Conservation (phyloP, 208 protist genomes). For the Porcisia deanei region DNA sequence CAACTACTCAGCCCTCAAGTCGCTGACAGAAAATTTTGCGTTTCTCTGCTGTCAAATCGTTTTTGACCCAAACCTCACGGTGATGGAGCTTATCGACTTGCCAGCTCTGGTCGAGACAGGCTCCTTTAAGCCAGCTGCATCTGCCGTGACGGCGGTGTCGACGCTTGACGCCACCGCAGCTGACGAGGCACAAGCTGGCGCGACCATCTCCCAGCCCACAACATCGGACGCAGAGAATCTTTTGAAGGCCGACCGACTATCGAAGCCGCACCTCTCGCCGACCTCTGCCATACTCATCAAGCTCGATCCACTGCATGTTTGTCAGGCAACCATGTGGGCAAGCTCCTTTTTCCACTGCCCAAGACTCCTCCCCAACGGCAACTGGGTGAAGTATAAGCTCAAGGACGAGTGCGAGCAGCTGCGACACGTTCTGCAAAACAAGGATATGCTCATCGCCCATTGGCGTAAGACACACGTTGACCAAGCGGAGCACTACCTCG, state of each 20-base stretch:
- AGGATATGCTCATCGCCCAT: constrained; percentile 70
- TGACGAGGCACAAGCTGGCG: not conserved
- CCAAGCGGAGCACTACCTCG: constrained; percentile 50
- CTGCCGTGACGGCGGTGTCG: constrained; percentile 14
- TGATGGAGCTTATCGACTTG: constrained; percentile 47
- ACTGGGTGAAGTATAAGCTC: constrained; percentile 90
- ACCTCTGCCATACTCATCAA: constrained; percentile 38
- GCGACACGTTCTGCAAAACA: constrained; percentile 75
- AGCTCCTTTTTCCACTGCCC: constrained; percentile 71
- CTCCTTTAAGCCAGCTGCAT: constrained; percentile 21
- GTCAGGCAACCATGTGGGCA: constrained; percentile 69
- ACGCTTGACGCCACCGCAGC: constrained; percentile 8
- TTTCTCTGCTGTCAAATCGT: constrained; percentile 81
- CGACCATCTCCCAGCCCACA: not conserved
- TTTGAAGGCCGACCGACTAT: not conserved
- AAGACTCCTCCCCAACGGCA: constrained; percentile 28
- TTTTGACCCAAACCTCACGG: constrained; percentile 41
- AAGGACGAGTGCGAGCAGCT: constrained; percentile 82
- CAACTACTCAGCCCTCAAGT: constrained; percentile 85
- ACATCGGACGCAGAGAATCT: not conserved
- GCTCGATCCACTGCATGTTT: constrained; percentile 43
- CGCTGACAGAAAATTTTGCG: constrained; percentile 81
- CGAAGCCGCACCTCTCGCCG: constrained; percentile 18
- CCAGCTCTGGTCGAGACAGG: constrained; percentile 29
- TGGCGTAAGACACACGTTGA: constrained; percentile 55